Conservation (phyloP, 2,329 filamentous ascomycete genomes). For the Malbranchea cinnamomea region DNA sequence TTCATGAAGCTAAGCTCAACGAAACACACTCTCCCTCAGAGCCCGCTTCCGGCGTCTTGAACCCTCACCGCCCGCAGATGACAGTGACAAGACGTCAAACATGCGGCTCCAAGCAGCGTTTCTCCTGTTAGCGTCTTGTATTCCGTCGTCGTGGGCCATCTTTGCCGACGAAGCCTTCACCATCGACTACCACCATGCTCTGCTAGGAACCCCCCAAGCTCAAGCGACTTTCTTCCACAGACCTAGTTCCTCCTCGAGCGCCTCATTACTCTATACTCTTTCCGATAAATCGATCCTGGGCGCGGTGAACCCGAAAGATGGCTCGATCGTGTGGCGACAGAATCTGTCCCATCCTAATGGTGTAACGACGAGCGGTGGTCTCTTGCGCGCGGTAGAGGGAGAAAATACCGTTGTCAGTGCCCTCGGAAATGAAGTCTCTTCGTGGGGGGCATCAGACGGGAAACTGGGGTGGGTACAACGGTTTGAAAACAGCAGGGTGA, state of each 20-base stretch:
- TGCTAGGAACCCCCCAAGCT: slow-evolving; percentile 67
- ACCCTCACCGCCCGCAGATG: slow-evolving; percentile 16
- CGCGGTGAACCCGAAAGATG: slow-evolving; percentile 77
- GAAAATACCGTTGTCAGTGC: slow-evolving; percentile 66
- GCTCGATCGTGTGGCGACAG: slow-evolving; percentile 76
- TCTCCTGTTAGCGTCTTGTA: slow-evolving; percentile 30
- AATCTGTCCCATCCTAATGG: slow-evolving; percentile 37
- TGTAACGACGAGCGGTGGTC: slow-evolving; percentile 16
- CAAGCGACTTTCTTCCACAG: slow-evolving; percentile 91
- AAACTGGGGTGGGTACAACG: slow-evolving; percentile 59
- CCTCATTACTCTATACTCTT: slow-evolving; percentile 79
- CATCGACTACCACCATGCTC: slow-evolving; percentile 83
- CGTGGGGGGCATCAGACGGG: slow-evolving; percentile 75
- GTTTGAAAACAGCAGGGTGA: slow-evolving; percentile 34
- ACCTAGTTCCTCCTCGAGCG: slow-evolving; percentile 65
- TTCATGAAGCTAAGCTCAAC: no score
- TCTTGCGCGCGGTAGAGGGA: slow-evolving; percentile 60
- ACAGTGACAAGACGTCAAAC: slow-evolving; percentile 14
- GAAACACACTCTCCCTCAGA: no score
- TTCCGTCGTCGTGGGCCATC: slow-evolving; percentile 46
- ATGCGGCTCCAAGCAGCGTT: slow-evolving; percentile 29
- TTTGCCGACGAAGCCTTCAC: slow-evolving; percentile 83
- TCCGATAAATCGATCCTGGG: slow-evolving; percentile 73
- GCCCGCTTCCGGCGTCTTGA: not conserved
- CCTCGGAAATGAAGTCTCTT: slow-evolving; percentile 51